Base-by-base conservation (phyloP, 1,284 basidiomycete species). In the Malassezia yamatoensis region DNA sequence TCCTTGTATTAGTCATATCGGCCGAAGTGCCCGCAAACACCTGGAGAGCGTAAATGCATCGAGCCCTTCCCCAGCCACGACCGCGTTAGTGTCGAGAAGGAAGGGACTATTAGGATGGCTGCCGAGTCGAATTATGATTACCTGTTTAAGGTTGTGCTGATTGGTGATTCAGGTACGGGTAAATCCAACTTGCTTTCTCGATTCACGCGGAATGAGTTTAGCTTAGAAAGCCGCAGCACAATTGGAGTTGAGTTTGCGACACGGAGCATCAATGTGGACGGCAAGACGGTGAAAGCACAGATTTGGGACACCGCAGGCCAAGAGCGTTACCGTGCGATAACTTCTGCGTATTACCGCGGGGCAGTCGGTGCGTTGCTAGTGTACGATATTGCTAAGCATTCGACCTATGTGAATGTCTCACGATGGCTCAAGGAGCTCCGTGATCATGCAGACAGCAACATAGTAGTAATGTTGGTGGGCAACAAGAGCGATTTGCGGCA, bases 231-330 rank as follows among this genome's bases (percentile, higher is more conserved):
- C 59, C 96, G 96, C 62, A 67, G 64, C 45, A 98, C 93, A 20
- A 98, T 99, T 77, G 93, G 93, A 58, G 94, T 99, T 70, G 94
- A 99, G 78, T 98, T 99, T 75, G 93, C 93, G 9, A 96, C 93
- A 47, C 83, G 94, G 71, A 90, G 89, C 47, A 90, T 93, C 77
- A 86, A 83, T 63, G 88, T 96, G 15, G 93, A 96, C 76, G 83
- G 85, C 42, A 99, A 99, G 84, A 94, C 86, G 5, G 83, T 99
- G 70, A 98, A 98, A 79, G 93, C 93, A 32, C 93, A 99, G 79
- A 96, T 99, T 70, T 99, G 93, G 93, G 94, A 99, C 79, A 96
- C 65, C 6, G 93, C 94, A 74, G 93, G 94, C 39, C 93, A 96
- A 79, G 93, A 96, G 78, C 87, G 93, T 69, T 98, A 98, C 80